A percentile compares a stretch with the other conserved stretches of the same genome.
phyloP scores from a whole-genome alignment of 2,329 filamentous ascomycete genomes.

The Aspergillus flavus region DNA sequence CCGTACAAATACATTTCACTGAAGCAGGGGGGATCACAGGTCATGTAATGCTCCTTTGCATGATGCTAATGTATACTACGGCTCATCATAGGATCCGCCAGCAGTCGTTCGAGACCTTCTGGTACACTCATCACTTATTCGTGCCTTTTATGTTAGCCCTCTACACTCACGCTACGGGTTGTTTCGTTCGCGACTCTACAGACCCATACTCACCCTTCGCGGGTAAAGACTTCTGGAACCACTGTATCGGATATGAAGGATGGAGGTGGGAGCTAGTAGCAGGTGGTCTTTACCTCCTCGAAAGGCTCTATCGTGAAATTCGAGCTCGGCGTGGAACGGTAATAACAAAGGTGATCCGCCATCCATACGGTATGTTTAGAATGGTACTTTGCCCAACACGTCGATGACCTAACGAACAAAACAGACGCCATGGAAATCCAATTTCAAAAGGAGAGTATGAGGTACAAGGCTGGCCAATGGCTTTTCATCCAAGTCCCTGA shows the following conservation, averaged over 20 bases:
- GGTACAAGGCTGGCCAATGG: constrained; percentile 98
- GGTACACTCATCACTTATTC: constrained; percentile 99
- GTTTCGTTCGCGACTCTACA: constrained; percentile 86
- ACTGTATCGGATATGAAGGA: constrained; percentile 92
- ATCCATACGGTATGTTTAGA: constrained; percentile 76
- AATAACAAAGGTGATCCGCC: constrained; percentile 91
- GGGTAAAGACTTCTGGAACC: constrained; percentile 77
- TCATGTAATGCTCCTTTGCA: constrained; percentile 98
- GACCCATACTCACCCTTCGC: constrained; percentile 80
- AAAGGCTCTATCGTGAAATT: constrained; percentile 89
- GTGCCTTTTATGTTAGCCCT: constrained; percentile 91
- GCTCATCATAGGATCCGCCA: constrained; percentile 91
- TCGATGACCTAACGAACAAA: constrained; percentile 29
- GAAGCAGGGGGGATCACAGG: constrained; percentile 91
- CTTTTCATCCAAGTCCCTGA: constrained; percentile 92
- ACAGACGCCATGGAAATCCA: constrained; percentile 93
- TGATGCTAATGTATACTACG: constrained; percentile 97
- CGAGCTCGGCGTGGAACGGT: constrained; percentile 79
- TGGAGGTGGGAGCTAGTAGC: constrained; percentile 96
- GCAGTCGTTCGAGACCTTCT: constrained; percentile 97
- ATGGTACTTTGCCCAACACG: neutral
- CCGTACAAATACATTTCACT: constrained; percentile 88
- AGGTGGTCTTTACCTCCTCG: constrained; percentile 80
- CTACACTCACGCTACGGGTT: constrained; percentile 94
- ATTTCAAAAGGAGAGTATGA: constrained; percentile 94